A percentile compares a stretch with the other conserved stretches of the same genome.
Evolutionary conservation across 176 grass and related monocot genomes (phyloP).

Genomic region (Cenchrus americanus): DNA sequence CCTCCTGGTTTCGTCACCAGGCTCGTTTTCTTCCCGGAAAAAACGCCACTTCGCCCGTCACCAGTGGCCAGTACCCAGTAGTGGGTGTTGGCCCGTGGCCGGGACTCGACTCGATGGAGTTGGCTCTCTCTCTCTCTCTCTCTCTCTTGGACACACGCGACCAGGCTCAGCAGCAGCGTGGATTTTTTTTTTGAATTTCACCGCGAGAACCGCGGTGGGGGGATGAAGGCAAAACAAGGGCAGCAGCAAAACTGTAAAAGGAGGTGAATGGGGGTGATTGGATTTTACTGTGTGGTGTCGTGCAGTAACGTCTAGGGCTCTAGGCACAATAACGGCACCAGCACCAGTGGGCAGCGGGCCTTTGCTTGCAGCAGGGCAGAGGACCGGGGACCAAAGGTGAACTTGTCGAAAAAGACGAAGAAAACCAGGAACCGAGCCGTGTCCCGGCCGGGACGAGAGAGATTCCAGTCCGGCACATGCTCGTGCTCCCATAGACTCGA

Average conservation of each 20-base stretch:
- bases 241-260: neutral
- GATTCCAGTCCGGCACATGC: neutral
- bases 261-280: neutral
- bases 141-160: neutral
- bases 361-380: neutral
- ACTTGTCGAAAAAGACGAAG: neutral
- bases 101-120: neutral
- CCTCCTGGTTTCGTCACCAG: neutral
- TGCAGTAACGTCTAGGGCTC: neutral
- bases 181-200: neutral
- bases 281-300: conserved; percentile 5
- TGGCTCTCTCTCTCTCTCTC: too few relatives aligned
- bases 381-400: conserved; percentile 33
- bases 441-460: neutral
- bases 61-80: neutral
- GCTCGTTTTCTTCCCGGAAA: neutral
- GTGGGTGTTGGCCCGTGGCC: neutral
- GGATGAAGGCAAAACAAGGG: too few relatives aligned
- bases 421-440: neutral
- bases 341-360: neutral
- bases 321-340: neutral
- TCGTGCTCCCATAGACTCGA: too few relatives aligned
- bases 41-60: neutral
- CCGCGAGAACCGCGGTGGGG: neutral
- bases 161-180: neutral